Evolutionary conservation across 495 filamentous ascomycete genomes (phyloP).

Genomic region (Daldinia decipiens): DNA sequence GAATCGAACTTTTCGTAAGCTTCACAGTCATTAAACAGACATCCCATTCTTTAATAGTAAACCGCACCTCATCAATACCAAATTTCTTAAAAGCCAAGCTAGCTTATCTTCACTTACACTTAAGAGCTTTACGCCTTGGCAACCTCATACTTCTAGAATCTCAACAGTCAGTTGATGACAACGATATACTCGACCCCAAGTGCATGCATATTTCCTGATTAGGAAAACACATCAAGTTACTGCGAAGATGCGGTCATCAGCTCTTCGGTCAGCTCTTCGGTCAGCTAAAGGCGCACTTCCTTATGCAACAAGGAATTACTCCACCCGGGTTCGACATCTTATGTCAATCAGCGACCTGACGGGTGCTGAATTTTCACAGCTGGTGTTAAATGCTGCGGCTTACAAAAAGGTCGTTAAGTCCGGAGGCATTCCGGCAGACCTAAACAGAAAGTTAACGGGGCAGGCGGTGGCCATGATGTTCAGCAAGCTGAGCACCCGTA

Average conservation of each 20-base stretch:
- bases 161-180: not conserved
- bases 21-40: not conserved
- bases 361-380: conserved; percentile 76
- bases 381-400: conserved; percentile 80
- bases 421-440: conserved; percentile 66
- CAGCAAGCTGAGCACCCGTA: conserved; percentile 92
- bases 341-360: conserved; percentile 90
- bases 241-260: conserved; percentile 41
- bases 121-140: not conserved
- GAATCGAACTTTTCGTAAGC: not conserved
- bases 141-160: not conserved
- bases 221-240: not conserved
- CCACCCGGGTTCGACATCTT: conserved; percentile 72
- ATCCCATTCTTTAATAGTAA: not conserved
- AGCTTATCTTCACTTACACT: conserved; percentile 17
- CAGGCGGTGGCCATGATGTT: conserved; percentile 95
- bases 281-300: conserved; percentile 26
- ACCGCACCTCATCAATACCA: not conserved
- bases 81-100: not conserved
- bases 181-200: not conserved
- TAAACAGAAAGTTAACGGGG: conserved; percentile 64
- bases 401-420: conserved; percentile 84
- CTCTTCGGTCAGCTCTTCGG: conserved; percentile 29
- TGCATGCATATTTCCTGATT: not conserved
- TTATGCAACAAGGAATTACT: conserved; percentile 43